These are phyloP conservation scores for Piromyces finnis DNA, from an alignment of 192 early-diverging fungal species.

Conservation along the genomic window DNA sequence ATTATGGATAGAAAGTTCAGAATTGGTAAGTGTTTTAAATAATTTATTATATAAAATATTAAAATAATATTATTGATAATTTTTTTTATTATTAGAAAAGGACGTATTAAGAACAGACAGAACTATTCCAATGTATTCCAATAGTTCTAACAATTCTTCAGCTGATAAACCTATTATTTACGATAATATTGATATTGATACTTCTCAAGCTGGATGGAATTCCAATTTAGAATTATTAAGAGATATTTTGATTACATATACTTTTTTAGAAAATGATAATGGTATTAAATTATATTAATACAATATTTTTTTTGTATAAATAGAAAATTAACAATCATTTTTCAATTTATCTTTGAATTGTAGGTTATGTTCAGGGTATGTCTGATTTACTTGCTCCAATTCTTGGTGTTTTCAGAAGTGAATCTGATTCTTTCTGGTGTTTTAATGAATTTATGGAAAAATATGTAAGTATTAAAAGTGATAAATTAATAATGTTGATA, in stretches of 20 bases:
- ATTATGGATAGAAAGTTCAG: conserved; percentile 29
- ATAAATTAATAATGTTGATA: neutral
- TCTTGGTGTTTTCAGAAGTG: conserved; percentile 72
- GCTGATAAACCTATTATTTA: neutral
- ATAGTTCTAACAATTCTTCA: neutral
- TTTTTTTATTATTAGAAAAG: conserved; percentile 42
- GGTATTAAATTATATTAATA: neutral
- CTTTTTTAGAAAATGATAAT: conserved; percentile 48
- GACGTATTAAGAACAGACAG: conserved; percentile 94
- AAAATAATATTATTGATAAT: neutral
- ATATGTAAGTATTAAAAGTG: conserved; percentile 25
- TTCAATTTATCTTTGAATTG: too few species aligned
- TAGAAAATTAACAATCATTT: too few species aligned
- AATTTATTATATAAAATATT: too few species aligned
- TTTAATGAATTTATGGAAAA: conserved; percentile 79
- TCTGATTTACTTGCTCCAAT: conserved; percentile 81
- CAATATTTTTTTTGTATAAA: too few species aligned
- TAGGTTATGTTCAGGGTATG: conserved; percentile 96
- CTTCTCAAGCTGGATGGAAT: conserved; percentile 31
- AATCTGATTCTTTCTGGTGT: conserved; percentile 83
- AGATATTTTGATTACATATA: conserved; percentile 82
- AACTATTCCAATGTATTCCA: conserved; percentile 60
- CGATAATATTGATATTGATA: conserved; percentile 1
- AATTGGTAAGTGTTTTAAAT: conserved; percentile 11
- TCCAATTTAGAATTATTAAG: conserved; percentile 72